phyloP scores from a whole-genome alignment of 2,329 filamentous ascomycete genomes.

The Sphaerulina populicola region DNA sequence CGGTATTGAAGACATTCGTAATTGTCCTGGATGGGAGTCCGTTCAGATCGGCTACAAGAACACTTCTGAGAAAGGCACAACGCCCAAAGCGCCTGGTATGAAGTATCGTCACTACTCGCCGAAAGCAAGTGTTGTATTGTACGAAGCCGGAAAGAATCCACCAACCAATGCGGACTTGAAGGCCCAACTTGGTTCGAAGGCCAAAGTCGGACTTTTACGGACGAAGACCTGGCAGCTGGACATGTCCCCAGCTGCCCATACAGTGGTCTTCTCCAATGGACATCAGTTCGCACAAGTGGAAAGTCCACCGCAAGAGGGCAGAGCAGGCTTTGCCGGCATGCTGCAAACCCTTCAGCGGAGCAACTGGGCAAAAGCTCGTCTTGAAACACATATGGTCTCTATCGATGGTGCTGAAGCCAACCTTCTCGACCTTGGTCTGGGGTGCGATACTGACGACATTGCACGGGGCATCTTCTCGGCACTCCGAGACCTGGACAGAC shows the following conservation, averaged over 20 bases:
- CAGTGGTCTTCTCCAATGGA: not conserved
- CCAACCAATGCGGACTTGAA: conserved; percentile 27
- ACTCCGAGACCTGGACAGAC: conserved; percentile 72
- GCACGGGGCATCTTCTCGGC: conserved; percentile 83
- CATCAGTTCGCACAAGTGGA: not conserved
- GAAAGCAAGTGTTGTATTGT: conserved; percentile 63
- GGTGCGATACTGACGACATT: conserved; percentile 61
- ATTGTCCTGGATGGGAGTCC: conserved; percentile 70
- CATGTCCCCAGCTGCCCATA: conserved; percentile 10
- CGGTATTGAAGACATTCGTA: conserved; percentile 66
- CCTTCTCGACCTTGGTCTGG: conserved; percentile 64
- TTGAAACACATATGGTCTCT: conserved; percentile 7
- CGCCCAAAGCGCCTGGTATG: conserved; percentile 86
- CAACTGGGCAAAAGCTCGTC: conserved; percentile 6
- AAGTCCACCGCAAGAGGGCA: conserved; percentile 17
- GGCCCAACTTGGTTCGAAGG: conserved; percentile 22
- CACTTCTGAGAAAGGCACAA: conserved; percentile 54
- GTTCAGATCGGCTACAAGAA: conserved; percentile 74
- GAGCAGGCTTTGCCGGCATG: conserved; percentile 25
- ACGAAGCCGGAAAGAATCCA: conserved; percentile 50
- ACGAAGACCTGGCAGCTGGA: conserved; percentile 32
- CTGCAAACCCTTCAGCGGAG: conserved; percentile 18
- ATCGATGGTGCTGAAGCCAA: conserved; percentile 14
- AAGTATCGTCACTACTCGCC: conserved; percentile 98
- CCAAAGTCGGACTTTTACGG: conserved; percentile 36